These are phyloP conservation scores for Pseudohyphozyma bogoriensis DNA, from an alignment of 768 basidiomycete genomes.

Conservation along the genomic window DNA sequence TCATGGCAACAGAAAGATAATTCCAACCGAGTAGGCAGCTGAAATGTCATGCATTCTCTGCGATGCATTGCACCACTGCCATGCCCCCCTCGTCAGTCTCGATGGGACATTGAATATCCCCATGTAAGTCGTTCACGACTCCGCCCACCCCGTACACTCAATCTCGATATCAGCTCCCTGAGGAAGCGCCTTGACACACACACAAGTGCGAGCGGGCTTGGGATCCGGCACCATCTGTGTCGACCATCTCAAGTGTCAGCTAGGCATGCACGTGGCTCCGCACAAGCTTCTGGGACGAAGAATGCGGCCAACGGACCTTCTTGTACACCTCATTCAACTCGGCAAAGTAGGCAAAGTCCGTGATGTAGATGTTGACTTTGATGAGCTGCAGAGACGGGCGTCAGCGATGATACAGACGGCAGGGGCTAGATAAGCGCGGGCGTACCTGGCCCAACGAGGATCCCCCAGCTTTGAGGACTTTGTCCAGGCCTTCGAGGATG, in stretches of 20 bases:
- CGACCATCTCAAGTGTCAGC: too few species aligned
- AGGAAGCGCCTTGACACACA: neutral
- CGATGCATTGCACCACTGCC: too few species aligned
- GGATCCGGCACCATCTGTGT: neutral
- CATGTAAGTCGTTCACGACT: too few species aligned
- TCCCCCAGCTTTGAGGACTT: neutral
- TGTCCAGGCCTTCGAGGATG: neutral
- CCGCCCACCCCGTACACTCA: neutral
- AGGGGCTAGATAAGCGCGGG: neutral
- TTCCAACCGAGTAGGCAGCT: too few species aligned
- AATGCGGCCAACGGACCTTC: too few species aligned
- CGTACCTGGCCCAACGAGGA: neutral
- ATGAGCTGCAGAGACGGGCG: neutral
- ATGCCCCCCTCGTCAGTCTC: too few species aligned
- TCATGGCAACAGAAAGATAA: too few species aligned
- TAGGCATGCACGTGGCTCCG: too few species aligned
- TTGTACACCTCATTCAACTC: neutral
- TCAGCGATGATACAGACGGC: neutral
- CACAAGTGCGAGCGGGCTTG: neutral
- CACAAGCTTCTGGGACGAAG: too few species aligned
- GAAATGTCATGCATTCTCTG: too few species aligned
- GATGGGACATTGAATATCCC: too few species aligned
- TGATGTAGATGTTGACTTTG: neutral
- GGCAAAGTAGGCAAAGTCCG: neutral
- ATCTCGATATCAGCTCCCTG: neutral